phyloP scores from a whole-genome alignment of 352 stramenopile species.

The Phytopythium kandeliae region DNA sequence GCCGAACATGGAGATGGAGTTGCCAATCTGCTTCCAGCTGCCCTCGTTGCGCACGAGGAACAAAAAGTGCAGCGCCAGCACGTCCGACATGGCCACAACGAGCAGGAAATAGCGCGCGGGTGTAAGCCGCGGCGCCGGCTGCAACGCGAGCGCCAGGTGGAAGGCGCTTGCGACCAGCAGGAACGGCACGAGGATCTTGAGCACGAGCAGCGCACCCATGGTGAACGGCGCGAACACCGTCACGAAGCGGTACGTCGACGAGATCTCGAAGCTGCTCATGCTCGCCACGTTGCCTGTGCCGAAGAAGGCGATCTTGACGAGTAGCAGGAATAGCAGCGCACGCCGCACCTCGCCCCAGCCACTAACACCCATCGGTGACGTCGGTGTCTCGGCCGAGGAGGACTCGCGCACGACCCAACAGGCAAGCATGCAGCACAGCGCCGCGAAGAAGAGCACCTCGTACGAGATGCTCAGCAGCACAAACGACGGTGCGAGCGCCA shows the following conservation, averaged over 20 bases:
- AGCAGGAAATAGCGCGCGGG: slow-evolving; percentile 60
- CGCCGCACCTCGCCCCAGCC: slow-evolving; percentile 37
- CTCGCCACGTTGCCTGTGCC: slow-evolving; percentile 81
- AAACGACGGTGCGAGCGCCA: slow-evolving; percentile 56
- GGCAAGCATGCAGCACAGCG: slow-evolving; percentile 46
- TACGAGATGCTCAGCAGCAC: slow-evolving; percentile 81
- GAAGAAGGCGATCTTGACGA: slow-evolving; percentile 84
- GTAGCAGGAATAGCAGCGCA: slow-evolving; percentile 75
- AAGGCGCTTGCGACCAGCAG: slow-evolving; percentile 66
- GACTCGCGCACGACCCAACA: slow-evolving; percentile 60
- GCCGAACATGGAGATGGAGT: slow-evolving; percentile 84
- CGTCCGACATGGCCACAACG: slow-evolving; percentile 74
- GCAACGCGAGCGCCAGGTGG: slow-evolving; percentile 32
- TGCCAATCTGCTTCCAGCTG: slow-evolving; percentile 86
- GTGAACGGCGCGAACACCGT: slow-evolving; percentile 81
- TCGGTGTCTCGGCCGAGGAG: no score
- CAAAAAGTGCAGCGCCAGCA: slow-evolving; percentile 78
- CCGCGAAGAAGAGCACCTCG: slow-evolving; percentile 76
- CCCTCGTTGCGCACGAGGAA: slow-evolving; percentile 82
- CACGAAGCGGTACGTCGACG: slow-evolving; percentile 79
- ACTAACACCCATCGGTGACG: background rate
- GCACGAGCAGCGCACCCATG: slow-evolving; percentile 71
- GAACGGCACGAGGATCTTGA: slow-evolving; percentile 81
- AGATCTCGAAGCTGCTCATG: slow-evolving; percentile 87
- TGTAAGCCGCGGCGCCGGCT: slow-evolving; percentile 13